These are phyloP conservation scores for Filosporella fistucella DNA, from an alignment of 495 filamentous ascomycete genomes.

Conservation along the genomic window DNA sequence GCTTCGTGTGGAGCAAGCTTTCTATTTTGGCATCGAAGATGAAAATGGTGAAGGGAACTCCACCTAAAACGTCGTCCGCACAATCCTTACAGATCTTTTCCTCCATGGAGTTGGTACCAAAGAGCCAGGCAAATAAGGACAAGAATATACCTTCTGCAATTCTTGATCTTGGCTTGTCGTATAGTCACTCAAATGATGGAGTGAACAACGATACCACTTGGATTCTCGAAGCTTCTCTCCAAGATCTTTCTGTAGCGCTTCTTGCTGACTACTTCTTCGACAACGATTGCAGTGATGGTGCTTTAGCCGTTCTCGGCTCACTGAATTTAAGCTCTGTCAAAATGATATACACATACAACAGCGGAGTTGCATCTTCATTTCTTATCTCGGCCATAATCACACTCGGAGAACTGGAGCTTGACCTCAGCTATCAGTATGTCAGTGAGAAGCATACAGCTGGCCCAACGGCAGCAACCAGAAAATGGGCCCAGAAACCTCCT, in stretches of 20 bases:
- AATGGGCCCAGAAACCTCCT: neutral
- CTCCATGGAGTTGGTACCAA: too few relatives aligned
- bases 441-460: neutral
- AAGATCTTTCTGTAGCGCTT: neutral
- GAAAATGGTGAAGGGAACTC: neutral
- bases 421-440: slow-evolving; percentile 4
- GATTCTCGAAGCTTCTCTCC: neutral
- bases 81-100: neutral
- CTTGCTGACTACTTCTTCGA: neutral
- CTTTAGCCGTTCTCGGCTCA: neutral
- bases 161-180: neutral
- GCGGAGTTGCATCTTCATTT: neutral
- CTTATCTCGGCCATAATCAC: neutral
- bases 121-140: too few relatives aligned
- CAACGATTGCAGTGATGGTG: neutral
- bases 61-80: neutral
- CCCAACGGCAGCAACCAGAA: neutral
- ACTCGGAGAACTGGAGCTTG: slow-evolving; percentile 1
- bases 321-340: neutral
- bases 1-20: neutral
- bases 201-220: neutral
- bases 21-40: neutral
- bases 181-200: neutral
- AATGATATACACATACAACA: neutral
- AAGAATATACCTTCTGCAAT: neutral